Base-by-base conservation (phyloP, 345 rosid species). In the Angophora floribunda region DNA sequence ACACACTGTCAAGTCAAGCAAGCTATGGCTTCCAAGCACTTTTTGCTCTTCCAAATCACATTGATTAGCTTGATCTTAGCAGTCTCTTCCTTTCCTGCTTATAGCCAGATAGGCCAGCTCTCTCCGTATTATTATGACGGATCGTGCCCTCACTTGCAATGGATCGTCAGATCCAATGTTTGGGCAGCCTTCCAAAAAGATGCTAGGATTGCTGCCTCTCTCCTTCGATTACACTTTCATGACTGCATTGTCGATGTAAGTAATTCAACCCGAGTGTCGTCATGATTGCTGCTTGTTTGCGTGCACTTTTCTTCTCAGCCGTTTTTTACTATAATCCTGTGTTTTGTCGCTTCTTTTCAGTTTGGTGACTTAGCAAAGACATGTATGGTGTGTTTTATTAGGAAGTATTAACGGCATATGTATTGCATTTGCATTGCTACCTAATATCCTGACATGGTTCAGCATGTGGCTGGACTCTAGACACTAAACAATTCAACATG, bases 201-300 rank as follows among this genome's bases (percentile, higher is more conserved):
- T 49, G 79, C 92, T 67, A 92, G 99, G 91, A 94, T 97, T 16
- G 96, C 96, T 75, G 99, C 99, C 1, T 97, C 99, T 57, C 97
- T 97, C 88, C 99, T 97, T 24, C 95, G 98, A 7, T 87, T 97
- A 88, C 98, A 96, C 90, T 96, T 96, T 50, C 99, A 96, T 79
- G 98, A 97, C 67, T 97, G 99, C 86, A 94, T 97, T 49, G 97
- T 97, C 49, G 95, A 96, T 89, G 99, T 96, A 94, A 91, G 85
- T 51, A 30, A 50, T 85, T 16, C 44, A 7, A 51, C 61, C 19
- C 82, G 4, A 15, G 19, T 15, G 24, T 9, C 86, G 41, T 9
- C 28, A 26, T 28, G 52, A 3, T 67, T n/a, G 49, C 28, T 49
- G 87, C 21, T 50, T 32, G 10, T 7, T 61, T 15, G 10, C 13